A percentile compares a stretch with the other conserved stretches of the same genome.
phyloP scores from a whole-genome alignment of 106 monocot species.

The Dendrobium chrysotoxum region DNA sequence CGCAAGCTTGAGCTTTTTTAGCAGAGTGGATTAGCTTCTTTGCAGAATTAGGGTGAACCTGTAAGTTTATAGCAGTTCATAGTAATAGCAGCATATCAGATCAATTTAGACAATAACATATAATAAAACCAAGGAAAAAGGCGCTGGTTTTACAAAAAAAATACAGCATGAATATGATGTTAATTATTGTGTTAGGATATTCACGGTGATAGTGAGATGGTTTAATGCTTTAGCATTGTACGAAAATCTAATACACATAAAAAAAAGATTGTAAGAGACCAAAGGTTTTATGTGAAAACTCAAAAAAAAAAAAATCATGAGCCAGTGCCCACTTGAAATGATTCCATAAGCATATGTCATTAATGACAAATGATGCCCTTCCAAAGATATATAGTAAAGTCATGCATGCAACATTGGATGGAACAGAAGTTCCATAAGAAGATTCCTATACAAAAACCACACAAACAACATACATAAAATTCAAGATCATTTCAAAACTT shows the following conservation, averaged over 20 bases:
- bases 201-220: too few species aligned
- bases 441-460: background rate
- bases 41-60: constrained; percentile 23
- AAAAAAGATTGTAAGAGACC: too few species aligned
- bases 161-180: background rate
- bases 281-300: too few species aligned
- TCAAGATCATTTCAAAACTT: background rate
- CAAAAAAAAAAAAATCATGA: too few species aligned
- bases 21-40: constrained; percentile 12
- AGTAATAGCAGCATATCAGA: too few species aligned
- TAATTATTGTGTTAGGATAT: too few species aligned
- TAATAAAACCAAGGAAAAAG: background rate
- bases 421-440: background rate
- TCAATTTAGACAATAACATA: background rate
- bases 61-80: background rate
- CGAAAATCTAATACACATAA: too few species aligned
- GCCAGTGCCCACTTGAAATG: too few species aligned
- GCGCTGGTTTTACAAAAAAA: background rate
- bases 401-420: background rate
- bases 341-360: too few species aligned
- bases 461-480: background rate
- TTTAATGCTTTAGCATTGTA: too few species aligned
- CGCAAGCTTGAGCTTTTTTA: background rate
- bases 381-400: background rate
- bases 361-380: background rate